Base-by-base conservation (phyloP, 176 grass and related monocot genomes). In the Tuctoria greenei region DNA sequence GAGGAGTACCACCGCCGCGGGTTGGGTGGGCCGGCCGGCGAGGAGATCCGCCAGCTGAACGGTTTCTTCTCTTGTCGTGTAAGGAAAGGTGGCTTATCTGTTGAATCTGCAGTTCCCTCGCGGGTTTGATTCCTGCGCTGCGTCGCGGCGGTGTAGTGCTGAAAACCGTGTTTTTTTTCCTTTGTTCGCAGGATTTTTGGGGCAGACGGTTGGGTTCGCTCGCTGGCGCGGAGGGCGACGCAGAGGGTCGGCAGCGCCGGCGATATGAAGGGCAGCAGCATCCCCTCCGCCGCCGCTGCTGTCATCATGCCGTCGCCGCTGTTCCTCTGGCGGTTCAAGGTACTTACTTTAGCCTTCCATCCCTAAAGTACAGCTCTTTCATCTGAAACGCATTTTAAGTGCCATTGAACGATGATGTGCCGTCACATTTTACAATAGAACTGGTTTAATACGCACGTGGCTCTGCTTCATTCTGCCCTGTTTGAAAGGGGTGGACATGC, bases 241-340 rank as follows among this genome's bases (percentile, higher is more conserved):
- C 51, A 60, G 45, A 27, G 73, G 51, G 8, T 18, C 25, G 74
- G 51, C 10, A 44, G 1, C 51, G 51, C 74, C 52, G 69, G 59
- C 59, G 59, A 92, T 60, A 95, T 98, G 91, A 98, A 95, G 89
- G 82, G 76, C 67, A 44, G 81, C 55, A 55, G 79, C 68, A 87
- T 1, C 31, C 1, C 86, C 76, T 83, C 80, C 6, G 13, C 26
- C 42, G 76, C 87, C 18, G 88, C 60, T 26, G 84, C 75, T 26
- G 84, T 75, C 42, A 95, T 82, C 67, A 90, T 95, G 63, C 91
- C 95, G 25, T 99, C 95, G 42, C 91, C 95, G 36, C 80, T 90
- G 76, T 92, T 99, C 65, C 84, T 98, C 55, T 98, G 89, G 91
- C 85, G 89, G 56, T 84, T 98, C 13, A 98, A 98, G 95, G 95